Conservation (phyloP, 2,329 filamentous ascomycete genomes). For the Bertia moriformis region DNA sequence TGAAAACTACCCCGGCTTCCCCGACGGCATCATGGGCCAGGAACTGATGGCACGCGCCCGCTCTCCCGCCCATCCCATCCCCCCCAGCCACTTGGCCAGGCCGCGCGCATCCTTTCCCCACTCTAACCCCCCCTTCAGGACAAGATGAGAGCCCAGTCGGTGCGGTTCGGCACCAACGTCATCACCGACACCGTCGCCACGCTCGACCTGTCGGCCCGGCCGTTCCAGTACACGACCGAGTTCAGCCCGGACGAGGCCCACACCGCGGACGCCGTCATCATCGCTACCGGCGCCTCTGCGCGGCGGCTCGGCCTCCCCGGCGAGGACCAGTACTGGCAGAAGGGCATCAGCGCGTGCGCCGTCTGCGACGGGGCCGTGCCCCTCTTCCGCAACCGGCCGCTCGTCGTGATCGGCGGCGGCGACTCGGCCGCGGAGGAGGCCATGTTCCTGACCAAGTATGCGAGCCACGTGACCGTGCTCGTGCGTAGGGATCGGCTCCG, state of each 20-base stretch:
- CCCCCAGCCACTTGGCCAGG: conserved; percentile 6
- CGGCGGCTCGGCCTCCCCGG: conserved; percentile 68
- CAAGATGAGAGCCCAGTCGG: conserved; percentile 80
- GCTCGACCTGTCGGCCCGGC: conserved; percentile 69
- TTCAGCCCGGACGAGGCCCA: conserved; percentile 69
- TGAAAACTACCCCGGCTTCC: conserved; percentile 96
- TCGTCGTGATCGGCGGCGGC: conserved; percentile 90
- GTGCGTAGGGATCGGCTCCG: conserved; percentile 77
- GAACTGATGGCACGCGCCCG: conserved; percentile 59
- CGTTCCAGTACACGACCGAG: conserved; percentile 89
- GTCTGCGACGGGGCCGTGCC: conserved; percentile 95
- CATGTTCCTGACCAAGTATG: conserved; percentile 95
- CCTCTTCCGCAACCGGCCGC: conserved; percentile 90
- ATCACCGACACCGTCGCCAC: conserved; percentile 82
- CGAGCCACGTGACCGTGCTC: conserved; percentile 82
- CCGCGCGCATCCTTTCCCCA: too few relatives aligned
- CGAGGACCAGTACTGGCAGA: conserved; percentile 94
- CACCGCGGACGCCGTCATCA: conserved; percentile 83
- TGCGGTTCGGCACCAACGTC: conserved; percentile 82
- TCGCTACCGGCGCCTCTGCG: conserved; percentile 89
- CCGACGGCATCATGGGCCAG: conserved; percentile 70
- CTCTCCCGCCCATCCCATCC: neutral
- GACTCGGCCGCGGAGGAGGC: conserved; percentile 98
- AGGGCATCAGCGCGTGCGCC: conserved; percentile 86
- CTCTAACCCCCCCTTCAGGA: conserved; percentile 31